Evolutionary conservation across 495 filamentous ascomycete genomes (phyloP).

Genomic region (Paragyromitra xinjiangensis): DNA sequence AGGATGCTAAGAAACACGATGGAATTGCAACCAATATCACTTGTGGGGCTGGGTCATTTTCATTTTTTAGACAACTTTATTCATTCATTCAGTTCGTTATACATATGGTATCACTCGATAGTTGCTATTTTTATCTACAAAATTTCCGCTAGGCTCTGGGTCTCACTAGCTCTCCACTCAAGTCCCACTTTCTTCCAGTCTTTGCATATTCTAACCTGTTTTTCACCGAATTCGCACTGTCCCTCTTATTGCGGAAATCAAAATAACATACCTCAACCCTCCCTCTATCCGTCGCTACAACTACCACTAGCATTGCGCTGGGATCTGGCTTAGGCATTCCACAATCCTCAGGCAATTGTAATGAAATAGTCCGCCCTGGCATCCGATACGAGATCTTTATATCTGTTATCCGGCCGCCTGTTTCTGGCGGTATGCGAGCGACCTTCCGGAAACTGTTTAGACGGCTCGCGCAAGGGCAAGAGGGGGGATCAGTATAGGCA

Average conservation of each 20-base stretch:
- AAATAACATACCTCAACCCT: conserved; percentile 33
- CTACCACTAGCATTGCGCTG: neutral
- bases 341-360: neutral
- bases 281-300: conserved; percentile 27
- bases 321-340: no score
- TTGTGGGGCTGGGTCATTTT: neutral
- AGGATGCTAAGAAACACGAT: neutral
- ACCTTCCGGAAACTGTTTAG: neutral
- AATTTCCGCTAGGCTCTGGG: neutral
- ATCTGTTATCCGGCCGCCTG: conserved; percentile 28
- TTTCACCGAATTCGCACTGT: neutral
- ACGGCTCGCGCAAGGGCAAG: neutral
- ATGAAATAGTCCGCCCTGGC: neutral
- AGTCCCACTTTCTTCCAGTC: conserved; percentile 8
- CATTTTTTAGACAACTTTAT: neutral
- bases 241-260: neutral
- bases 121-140: neutral
- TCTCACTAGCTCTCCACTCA: neutral
- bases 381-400: conserved; percentile 19
- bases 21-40: neutral
- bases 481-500: neutral
- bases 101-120: neutral
- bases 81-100: neutral
- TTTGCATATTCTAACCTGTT: neutral
- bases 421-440: conserved; percentile 12